phyloP scores from a whole-genome alignment of 352 stramenopile genomes.

The Phytophthora cryptogea region DNA sequence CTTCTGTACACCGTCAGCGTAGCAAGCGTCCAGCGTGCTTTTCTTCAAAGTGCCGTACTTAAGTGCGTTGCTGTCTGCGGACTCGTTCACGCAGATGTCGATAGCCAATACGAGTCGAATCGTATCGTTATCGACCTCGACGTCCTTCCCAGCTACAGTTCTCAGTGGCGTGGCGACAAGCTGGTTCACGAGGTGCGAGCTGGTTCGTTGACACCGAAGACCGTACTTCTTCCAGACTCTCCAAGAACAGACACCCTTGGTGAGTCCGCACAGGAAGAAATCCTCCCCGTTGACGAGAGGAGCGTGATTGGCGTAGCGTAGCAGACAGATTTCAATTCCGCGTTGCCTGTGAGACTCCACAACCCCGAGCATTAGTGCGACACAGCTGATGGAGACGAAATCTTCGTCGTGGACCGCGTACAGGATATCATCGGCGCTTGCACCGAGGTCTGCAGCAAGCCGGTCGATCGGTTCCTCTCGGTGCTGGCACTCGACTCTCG shows the following conservation, averaged over 20 bases:
- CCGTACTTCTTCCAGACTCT: slow-evolving; percentile 66
- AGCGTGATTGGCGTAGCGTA: slow-evolving; percentile 79
- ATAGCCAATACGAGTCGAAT: slow-evolving; percentile 54
- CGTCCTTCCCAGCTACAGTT: slow-evolving; percentile 6
- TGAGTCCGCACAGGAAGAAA: slow-evolving; percentile 60
- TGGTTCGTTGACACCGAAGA: slow-evolving; percentile 39
- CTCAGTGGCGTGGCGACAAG: slow-evolving; percentile 42
- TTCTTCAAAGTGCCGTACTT: slow-evolving; percentile 66
- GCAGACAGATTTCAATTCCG: slow-evolving; percentile 62
- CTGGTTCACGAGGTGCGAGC: slow-evolving; percentile 55
- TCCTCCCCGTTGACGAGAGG: slow-evolving; percentile 67
- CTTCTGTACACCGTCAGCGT: slow-evolving; percentile 36
- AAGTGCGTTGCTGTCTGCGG: slow-evolving; percentile 15
- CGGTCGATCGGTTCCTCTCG: slow-evolving; percentile 59
- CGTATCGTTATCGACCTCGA: slow-evolving; percentile 6
- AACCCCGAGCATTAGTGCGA: slow-evolving; percentile 45
- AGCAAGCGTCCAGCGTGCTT: slow-evolving; percentile 53
- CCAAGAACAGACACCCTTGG: slow-evolving; percentile 39
- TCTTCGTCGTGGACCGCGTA: slow-evolving; percentile 46
- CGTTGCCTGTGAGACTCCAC: slow-evolving; percentile 8
- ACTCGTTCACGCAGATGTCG: slow-evolving; percentile 44
- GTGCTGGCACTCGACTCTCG: slow-evolving; percentile 43
- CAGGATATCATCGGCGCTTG: slow-evolving; percentile 41
- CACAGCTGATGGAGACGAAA: slow-evolving; percentile 46
- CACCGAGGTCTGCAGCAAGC: slow-evolving; percentile 54